A percentile compares a stretch with the other conserved stretches of the same genome.
phyloP scores from a whole-genome alignment of 106 monocot species.

The Dioscorea zingiberensis region DNA sequence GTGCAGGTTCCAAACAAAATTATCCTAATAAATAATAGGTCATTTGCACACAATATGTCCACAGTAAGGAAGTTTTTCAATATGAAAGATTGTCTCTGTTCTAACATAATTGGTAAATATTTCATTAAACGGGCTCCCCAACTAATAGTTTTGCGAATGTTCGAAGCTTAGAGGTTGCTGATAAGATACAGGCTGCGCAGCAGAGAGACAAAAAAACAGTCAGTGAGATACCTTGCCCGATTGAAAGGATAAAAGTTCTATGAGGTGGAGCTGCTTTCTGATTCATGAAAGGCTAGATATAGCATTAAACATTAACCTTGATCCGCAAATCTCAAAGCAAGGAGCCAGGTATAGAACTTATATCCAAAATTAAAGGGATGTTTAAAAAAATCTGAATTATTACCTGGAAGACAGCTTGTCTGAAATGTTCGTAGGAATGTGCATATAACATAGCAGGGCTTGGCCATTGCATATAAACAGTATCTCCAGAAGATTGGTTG shows the following conservation, averaged over 20 bases:
- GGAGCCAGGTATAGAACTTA: not conserved
- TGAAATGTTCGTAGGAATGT: constrained; percentile 71
- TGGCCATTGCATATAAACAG: constrained; percentile 77
- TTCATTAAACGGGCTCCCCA: not conserved
- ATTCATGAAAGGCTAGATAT: no score
- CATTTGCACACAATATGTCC: not conserved
- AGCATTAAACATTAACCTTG: no score
- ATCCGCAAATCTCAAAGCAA: no score
- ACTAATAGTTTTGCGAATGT: constrained; percentile 32
- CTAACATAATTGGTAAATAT: not conserved
- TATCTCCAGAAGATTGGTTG: constrained; percentile 40
- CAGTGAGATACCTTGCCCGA: no score
- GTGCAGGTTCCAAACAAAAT: not conserved
- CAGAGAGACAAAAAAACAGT: not conserved
- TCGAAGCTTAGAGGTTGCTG: constrained; percentile 80
- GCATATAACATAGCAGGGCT: constrained; percentile 69
- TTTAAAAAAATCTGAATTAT: not conserved
- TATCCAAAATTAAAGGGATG: not conserved
- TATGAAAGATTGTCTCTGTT: not conserved
- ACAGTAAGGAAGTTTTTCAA: not conserved
- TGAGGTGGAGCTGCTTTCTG: no score
- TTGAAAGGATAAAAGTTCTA: no score
- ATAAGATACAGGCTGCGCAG: constrained; percentile 47
- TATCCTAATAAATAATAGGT: not conserved
- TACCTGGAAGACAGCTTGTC: constrained; percentile 64